Percentiles rank a stretch among this genome's conserved stretches.
Evolutionary conservation across 768 basidiomycete species (phyloP).

Genomic region (Vararia minispora): DNA sequence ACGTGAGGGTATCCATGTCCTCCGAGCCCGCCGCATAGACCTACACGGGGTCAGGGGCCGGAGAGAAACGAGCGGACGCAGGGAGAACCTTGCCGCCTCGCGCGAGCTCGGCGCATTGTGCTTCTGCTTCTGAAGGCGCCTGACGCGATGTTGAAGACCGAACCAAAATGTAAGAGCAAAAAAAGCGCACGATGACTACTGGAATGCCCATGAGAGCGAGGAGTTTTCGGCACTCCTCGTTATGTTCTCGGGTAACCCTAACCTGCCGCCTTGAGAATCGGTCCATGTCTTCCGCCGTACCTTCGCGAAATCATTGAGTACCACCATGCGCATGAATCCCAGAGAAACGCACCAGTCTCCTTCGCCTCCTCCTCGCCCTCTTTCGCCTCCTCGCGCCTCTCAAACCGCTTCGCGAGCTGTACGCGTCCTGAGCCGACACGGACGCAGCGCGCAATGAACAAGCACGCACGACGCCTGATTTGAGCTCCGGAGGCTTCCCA

Average conservation of each 20-base stretch:
- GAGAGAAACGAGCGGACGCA: background rate
- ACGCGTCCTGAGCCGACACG: background rate
- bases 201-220: conserved; percentile 96
- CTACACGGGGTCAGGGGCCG: no score
- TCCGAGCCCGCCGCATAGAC: conserved; percentile 97
- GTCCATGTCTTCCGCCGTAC: conserved; percentile 89
- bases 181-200: conserved; percentile 64
- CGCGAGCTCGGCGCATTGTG: conserved; percentile 97
- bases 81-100: conserved; percentile 73
- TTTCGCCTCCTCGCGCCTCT: conserved; percentile 82
- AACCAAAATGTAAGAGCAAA: background rate
- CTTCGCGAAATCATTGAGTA: conserved; percentile 17
- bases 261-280: conserved; percentile 84
- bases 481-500: conserved; percentile 95
- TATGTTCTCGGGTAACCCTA: conserved; percentile 91
- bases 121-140: conserved; percentile 98
- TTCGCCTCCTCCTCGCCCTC: conserved; percentile 95
- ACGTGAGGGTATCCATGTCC: conserved; percentile 99
- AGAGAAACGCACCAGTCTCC: conserved; percentile 54
- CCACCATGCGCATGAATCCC: background rate
- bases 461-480: conserved; percentile 83
- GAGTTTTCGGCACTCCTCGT: conserved; percentile 85
- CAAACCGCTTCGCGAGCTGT: conserved; percentile 95
- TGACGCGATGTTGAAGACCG: conserved; percentile 20
- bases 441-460: background rate